phyloP scores from a whole-genome alignment of 306 rosid genomes.

The Senna siamea region DNA sequence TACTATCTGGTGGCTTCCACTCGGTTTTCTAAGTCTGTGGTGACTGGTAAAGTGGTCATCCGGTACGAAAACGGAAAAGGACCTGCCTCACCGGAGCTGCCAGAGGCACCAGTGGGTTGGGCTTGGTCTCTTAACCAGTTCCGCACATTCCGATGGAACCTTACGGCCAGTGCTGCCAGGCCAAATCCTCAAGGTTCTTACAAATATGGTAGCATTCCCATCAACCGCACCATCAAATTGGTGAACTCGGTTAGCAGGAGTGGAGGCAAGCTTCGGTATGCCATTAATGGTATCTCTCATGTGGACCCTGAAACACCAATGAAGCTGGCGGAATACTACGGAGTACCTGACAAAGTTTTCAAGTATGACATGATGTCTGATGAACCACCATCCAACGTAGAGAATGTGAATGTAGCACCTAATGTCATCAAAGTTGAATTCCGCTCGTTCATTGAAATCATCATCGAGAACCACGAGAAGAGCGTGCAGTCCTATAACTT shows the following conservation, averaged over 20 bases:
- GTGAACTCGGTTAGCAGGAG: slow-evolving; percentile 51
- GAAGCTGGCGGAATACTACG: slow-evolving; percentile 82
- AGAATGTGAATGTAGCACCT: slow-evolving; percentile 21
- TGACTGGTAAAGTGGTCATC: slow-evolving; percentile 56
- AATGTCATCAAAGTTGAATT: slow-evolving; percentile 49
- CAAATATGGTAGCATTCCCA: slow-evolving; percentile 76
- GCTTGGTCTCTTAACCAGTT: slow-evolving; percentile 93
- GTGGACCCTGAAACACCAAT: slow-evolving; percentile 59
- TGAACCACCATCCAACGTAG: neutral
- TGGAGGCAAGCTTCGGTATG: slow-evolving; percentile 69
- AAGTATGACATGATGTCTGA: slow-evolving; percentile 51
- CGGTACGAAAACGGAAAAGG: slow-evolving; percentile 59
- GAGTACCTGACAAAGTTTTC: slow-evolving; percentile 49
- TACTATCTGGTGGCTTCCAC: slow-evolving; percentile 79
- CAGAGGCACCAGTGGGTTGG: slow-evolving; percentile 75
- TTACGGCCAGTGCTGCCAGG: slow-evolving; percentile 90
- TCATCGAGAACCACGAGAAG: slow-evolving; percentile 85
- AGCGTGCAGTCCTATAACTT: slow-evolving; percentile 72
- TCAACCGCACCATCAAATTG: slow-evolving; percentile 70
- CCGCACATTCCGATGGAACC: slow-evolving; percentile 83
- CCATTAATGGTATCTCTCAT: slow-evolving; percentile 73
- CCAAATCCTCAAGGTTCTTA: slow-evolving; percentile 94
- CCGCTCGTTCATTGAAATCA: slow-evolving; percentile 65
- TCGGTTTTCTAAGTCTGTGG: slow-evolving; percentile 56
- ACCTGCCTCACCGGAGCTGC: slow-evolving; percentile 57